Percentiles rank a stretch among this genome's conserved stretches.
Conservation (phyloP, 495 filamentous ascomycete species). For the Penicillium bialowiezense region DNA sequence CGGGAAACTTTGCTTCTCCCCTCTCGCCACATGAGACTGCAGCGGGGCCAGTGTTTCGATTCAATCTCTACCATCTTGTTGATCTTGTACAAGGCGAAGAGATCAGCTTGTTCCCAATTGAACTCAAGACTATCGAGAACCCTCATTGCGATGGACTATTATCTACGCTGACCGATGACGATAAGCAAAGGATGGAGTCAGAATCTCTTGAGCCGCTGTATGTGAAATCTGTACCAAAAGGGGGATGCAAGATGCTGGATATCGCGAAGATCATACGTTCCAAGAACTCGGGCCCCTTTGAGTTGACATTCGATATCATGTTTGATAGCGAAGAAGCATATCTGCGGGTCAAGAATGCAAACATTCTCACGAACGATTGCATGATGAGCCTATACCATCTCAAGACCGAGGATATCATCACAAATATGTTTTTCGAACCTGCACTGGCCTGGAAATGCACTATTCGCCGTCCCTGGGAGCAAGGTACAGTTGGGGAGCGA, state of each 20-base stretch:
- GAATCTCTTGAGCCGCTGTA: neutral
- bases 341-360: slow-evolving; percentile 28
- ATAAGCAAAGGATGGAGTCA: neutral
- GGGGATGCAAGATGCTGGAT: slow-evolving; percentile 16
- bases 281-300: slow-evolving; percentile 51
- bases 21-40: slow-evolving; percentile 35
- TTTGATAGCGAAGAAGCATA: slow-evolving; percentile 35
- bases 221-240: slow-evolving; percentile 4
- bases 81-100: slow-evolving; percentile 32
- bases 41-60: slow-evolving; percentile 35
- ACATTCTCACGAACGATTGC: slow-evolving; percentile 24
- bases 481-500: slow-evolving; percentile 8
- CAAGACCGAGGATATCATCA: slow-evolving; percentile 31
- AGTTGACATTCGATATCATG: slow-evolving; percentile 51
- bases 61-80: slow-evolving; percentile 49
- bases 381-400: slow-evolving; percentile 34
- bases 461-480: slow-evolving; percentile 25
- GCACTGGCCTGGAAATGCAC: slow-evolving; percentile 42
- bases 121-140: neutral
- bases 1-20: slow-evolving; percentile 44
- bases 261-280: slow-evolving; percentile 44
- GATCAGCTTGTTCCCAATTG: slow-evolving; percentile 8
- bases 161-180: neutral
- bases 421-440: slow-evolving; percentile 42
- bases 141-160: neutral